phyloP scores from a whole-genome alignment of 305 asterid genomes.

The Plantago coronopus region DNA sequence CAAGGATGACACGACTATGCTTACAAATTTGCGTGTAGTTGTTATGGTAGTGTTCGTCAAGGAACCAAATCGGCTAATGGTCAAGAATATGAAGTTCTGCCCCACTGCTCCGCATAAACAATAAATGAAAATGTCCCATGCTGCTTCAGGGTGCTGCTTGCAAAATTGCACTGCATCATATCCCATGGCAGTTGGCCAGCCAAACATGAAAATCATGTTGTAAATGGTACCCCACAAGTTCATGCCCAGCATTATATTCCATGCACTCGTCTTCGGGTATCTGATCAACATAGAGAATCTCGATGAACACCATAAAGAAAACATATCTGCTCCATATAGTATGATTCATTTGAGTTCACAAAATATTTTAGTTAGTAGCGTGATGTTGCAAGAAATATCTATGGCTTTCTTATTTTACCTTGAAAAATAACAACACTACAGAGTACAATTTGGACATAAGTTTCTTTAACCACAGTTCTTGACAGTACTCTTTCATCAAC shows the following conservation, averaged over 20 bases:
- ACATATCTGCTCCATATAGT: neutral
- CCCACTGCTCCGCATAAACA: conserved; percentile 97
- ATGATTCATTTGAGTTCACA: no score
- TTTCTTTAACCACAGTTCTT: no score
- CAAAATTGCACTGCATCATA: conserved; percentile 77
- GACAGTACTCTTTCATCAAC: neutral
- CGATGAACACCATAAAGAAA: conserved; percentile 6
- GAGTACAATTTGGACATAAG: no score
- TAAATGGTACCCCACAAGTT: conserved; percentile 95
- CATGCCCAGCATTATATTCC: conserved; percentile 99
- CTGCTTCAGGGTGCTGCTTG: conserved; percentile 91
- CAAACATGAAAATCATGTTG: conserved; percentile 86
- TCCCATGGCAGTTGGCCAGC: conserved; percentile 86
- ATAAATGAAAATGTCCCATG: conserved; percentile 86
- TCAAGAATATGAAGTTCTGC: conserved; percentile 85
- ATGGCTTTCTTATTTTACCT: no score
- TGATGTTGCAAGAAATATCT: no score
- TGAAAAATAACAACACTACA: no score
- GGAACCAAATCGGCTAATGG: conserved; percentile 93
- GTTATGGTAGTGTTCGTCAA: conserved; percentile 94
- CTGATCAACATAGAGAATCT: conserved; percentile 33
- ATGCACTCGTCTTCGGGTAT: conserved; percentile 90
- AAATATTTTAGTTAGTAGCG: no score
- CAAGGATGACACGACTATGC: conserved; percentile 91
- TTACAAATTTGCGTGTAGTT: conserved; percentile 91